Base-by-base conservation (phyloP, 306 rosid species). In the Dicorynia guianensis region DNA sequence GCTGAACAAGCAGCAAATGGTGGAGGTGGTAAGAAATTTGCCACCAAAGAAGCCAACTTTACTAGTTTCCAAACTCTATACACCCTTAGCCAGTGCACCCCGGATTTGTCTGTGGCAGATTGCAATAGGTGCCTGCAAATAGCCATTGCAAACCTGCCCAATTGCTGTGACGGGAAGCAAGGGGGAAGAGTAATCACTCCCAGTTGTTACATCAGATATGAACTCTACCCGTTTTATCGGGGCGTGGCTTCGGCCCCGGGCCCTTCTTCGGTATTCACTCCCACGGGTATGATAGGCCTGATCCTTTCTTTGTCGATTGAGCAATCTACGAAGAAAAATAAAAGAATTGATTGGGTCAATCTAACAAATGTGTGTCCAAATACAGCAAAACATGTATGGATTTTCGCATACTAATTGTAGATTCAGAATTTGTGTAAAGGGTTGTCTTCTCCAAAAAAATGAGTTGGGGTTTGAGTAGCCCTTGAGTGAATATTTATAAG, bases 31-130 rank as follows among this genome's bases (percentile, higher is more conserved):
- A 57, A 65, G 72, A 79, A 72, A 42, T 79, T 65, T 50, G 54
- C 69, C 1, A 66, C 83, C 8, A 67, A 48, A 11, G 39, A 73
- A 56, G 57, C 8, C 8, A 56, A 56, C 4, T 47, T 65, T 1
- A 18, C 30, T 1, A 4, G 8, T 4, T 67, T 15, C 1, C 18
- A 56, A 15, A 57, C 3, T 7, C 19, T 79, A 0, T 79, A 79
- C 50, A 55, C 56, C 8, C 47, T 79, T 18, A 75, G 0, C 0
- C 79, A 72, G 54, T 79, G 83, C 63, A 73, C 69, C 2, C 78
- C 70, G 11, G 69, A 47, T 46, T 5, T 64, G 60, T 48, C 64
- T 1, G 10, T 5, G 3, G 1, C 14, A 18, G 67, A 72, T 35
- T 79, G 83, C 58, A 11, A n/a, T n/a, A 1, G 25, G 3, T 72